Evolutionary conservation across 257 asterid genomes (phyloP), one percentile per base, ranked within the genome.

Genomic region (Dorcoceras hygrometricum): DNA sequence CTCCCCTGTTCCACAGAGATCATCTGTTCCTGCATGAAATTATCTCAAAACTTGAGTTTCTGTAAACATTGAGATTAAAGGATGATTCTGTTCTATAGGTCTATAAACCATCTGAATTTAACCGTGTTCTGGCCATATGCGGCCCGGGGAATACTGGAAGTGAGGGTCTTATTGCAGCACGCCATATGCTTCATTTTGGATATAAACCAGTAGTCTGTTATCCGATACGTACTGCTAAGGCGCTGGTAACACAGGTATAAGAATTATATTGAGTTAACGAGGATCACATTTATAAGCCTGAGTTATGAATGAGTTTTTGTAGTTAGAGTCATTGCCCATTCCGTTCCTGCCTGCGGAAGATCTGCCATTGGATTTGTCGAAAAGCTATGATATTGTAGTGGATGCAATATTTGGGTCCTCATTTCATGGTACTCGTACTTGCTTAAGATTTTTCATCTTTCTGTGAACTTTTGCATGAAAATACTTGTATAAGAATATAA

Each of bases 131-230:
- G 71, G 88, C 80, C 68, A 74, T 93, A 60, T 93, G 97, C 57
- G 97, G 97, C 46, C 97, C 98, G 9, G 98, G 98, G 25, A 93
- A 93, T 77, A 93, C 89, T 76, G 97, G 97, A 20, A 96, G 96
- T 23, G 96, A 93, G 76, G 97, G 98, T 55, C 96, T 93, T 73
- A 97, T 93, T 8, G 98, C 91, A 64, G 97, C 96, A 76, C 96
- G 98, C 28, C 97, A 90, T 81, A 81, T 93, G 77, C 79, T 80
- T 76, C 97, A 88, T 79, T 93, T 93, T 70, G 97, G 98, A 12
- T 93, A 83, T 62, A 82, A 78, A 64, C 95, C 89, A 24, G 78
- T 54, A 73, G 68, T 93, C 61, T 93, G 95, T 77, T 93, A 90
- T 76, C 97, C 98, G 23, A 86, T 87, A 76, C 95, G 81, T 69